Evolutionary conservation across 192 early-diverging fungal species (phyloP), one percentile per base, ranked within the genome.

Genomic region (Entrophospora sp.): DNA sequence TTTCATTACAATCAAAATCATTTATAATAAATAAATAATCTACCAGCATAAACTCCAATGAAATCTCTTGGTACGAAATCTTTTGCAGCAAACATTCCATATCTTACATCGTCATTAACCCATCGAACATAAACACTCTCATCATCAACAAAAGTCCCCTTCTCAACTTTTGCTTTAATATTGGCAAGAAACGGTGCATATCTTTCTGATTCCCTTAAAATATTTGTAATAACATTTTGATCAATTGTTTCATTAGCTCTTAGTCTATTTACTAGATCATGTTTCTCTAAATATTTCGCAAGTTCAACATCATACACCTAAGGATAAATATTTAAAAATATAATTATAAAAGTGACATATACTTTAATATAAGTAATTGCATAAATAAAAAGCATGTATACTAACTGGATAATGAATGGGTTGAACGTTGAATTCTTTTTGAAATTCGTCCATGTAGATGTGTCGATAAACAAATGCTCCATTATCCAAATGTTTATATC

Each of bases 131-230:
- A 65, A n/a, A 65, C 24, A 10, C 64, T 12, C 16, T 22, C 36
- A 55, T 65, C 49, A 53, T 65, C 64, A 5, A 65, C 37, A 53
- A 31, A 65, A 34, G 64, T 65, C 28, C 64, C 64, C 27, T 65
- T 55, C 13, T 27, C 40, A 12, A 53, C 35, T 13, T 2, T 20
- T n/a, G n/a, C n/a, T n/a, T n/a, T n/a, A n/a, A n/a, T n/a, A n/a
- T n/a, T n/a, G n/a, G n/a, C n/a, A n/a, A n/a, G n/a, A n/a, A n/a
- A n/a, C n/a, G n/a, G n/a, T n/a, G n/a, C n/a, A n/a, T n/a, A n/a
- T n/a, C n/a, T n/a, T n/a, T n/a, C n/a, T n/a, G n/a, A n/a, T n/a
- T n/a, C n/a, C n/a, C n/a, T n/a, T n/a, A n/a, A n/a, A n/a, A n/a
- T n/a, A n/a, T n/a, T n/a, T n/a, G n/a, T n/a, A n/a, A n/a, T n/a